Conservation (phyloP, 2,329 filamentous ascomycete species). For the Hypoxylon sp. region DNA sequence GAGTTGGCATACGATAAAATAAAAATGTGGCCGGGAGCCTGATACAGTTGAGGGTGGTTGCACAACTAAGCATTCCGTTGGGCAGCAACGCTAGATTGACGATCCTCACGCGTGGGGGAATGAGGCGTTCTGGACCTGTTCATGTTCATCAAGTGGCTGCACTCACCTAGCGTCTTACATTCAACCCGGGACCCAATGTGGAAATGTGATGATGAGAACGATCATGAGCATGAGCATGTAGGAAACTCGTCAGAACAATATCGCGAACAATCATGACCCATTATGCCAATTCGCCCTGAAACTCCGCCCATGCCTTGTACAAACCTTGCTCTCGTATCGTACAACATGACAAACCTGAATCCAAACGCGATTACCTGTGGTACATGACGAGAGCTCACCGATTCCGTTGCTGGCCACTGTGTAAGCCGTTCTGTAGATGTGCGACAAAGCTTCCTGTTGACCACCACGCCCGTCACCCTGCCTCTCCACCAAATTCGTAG, state of each 20-base stretch:
- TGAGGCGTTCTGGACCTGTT: slow-evolving; percentile 30
- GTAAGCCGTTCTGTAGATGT: slow-evolving; percentile 39
- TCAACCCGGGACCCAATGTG: slow-evolving; percentile 20
- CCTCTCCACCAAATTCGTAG: slow-evolving; percentile 4
- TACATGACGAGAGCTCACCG: slow-evolving; percentile 25
- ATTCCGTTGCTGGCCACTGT: slow-evolving; percentile 33
- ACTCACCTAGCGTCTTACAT: slow-evolving; percentile 32
- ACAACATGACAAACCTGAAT: slow-evolving; percentile 33
- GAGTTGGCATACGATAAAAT: slow-evolving; percentile 41
- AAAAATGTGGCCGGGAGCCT: slow-evolving; percentile 34
- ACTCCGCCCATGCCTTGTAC: slow-evolving; percentile 39
- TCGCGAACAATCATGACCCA: slow-evolving; percentile 24
- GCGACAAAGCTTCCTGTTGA: slow-evolving; percentile 15
- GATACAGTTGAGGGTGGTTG: slow-evolving; percentile 35
- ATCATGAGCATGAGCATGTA: slow-evolving; percentile 24
- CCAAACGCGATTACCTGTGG: slow-evolving; percentile 21
- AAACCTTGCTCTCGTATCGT: slow-evolving; percentile 35
- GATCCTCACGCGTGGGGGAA: slow-evolving; percentile 37
- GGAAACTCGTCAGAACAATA: slow-evolving; percentile 30
- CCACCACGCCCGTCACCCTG: slow-evolving; percentile 7
- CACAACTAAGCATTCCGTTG: slow-evolving; percentile 36
- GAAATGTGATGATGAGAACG: slow-evolving; percentile 25
- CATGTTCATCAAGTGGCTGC: slow-evolving; percentile 26
- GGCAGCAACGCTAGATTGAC: slow-evolving; percentile 42
- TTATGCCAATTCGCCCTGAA: slow-evolving; percentile 33